Conservation (phyloP, 108 stramenopile species). For the Fragilariopsis cylindrus region DNA sequence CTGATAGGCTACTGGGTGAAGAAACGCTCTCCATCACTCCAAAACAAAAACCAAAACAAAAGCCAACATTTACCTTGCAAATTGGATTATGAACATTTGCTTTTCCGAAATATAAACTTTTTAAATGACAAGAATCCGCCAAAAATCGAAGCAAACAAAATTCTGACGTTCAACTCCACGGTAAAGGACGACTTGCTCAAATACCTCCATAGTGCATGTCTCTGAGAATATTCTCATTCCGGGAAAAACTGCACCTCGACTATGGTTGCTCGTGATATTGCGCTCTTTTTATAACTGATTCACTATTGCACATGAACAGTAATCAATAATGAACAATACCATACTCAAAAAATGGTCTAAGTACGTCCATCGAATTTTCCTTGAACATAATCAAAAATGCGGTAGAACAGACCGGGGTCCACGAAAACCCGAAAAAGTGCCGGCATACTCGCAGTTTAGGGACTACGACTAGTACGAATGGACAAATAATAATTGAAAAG, state of each 20-base stretch:
- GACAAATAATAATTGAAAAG: no score
- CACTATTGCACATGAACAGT: no score
- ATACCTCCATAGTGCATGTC: slow-evolving; percentile 12
- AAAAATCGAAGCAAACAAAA: slow-evolving; percentile 9
- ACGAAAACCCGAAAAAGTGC: no score
- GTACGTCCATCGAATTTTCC: no score
- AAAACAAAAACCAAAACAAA: not conserved
- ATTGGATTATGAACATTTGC: slow-evolving; percentile 6
- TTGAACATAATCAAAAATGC: no score
- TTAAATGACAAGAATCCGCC: not conserved
- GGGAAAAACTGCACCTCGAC: not conserved
- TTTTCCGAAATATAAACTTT: slow-evolving; percentile 5
- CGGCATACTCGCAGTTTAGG: no score
- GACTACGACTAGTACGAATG: no score
- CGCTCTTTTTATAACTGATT: no score
- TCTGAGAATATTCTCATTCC: slow-evolving; percentile 8
- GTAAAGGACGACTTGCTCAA: not conserved
- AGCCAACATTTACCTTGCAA: not conserved
- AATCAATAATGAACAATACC: no score
- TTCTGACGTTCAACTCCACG: slow-evolving; percentile 2
- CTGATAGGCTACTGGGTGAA: slow-evolving; percentile 7
- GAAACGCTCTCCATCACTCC: slow-evolving; percentile 8
- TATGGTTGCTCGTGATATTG: no score
- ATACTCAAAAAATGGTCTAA: no score
- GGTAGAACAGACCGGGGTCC: no score